Evolutionary conservation across 306 rosid species (phyloP).

Genomic region (Quercus berberidifolia): DNA sequence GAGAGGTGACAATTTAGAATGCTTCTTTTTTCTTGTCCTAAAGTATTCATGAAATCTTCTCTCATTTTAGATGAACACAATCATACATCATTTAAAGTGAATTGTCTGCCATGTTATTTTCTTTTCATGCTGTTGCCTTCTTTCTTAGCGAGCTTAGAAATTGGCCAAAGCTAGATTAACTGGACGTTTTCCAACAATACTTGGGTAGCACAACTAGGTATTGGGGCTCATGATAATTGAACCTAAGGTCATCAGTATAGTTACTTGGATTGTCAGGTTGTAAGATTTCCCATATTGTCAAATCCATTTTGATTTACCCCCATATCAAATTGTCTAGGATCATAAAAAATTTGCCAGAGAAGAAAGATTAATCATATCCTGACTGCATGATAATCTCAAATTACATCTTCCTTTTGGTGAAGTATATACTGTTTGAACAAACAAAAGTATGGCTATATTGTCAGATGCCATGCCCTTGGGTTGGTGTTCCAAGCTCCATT

Average conservation of each 20-base stretch:
- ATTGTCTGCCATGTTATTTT: background rate
- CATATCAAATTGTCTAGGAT: background rate
- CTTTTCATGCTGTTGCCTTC: background rate
- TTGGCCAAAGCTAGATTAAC: background rate
- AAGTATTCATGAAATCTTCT: background rate
- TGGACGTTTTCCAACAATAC: background rate
- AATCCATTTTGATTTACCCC: background rate
- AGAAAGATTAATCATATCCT: background rate
- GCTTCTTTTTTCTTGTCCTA: slow-evolving; percentile 5
- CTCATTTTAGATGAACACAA: background rate
- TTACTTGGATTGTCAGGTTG: background rate
- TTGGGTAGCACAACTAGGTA: background rate
- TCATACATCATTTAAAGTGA: background rate
- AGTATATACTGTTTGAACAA: background rate
- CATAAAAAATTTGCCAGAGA: background rate
- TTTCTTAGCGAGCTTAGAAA: background rate
- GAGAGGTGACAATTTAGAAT: slow-evolving; percentile 60
- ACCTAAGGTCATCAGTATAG: background rate
- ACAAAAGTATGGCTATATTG: background rate
- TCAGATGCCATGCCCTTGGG: background rate
- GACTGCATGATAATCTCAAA: background rate
- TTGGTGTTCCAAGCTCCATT: background rate
- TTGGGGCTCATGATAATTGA: background rate
- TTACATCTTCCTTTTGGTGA: background rate
- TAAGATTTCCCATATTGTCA: background rate